A percentile compares a stretch with the other conserved stretches of the same genome.
phyloP scores from a whole-genome alignment of 495 filamentous ascomycete species.

The Aspergillus baeticus region DNA sequence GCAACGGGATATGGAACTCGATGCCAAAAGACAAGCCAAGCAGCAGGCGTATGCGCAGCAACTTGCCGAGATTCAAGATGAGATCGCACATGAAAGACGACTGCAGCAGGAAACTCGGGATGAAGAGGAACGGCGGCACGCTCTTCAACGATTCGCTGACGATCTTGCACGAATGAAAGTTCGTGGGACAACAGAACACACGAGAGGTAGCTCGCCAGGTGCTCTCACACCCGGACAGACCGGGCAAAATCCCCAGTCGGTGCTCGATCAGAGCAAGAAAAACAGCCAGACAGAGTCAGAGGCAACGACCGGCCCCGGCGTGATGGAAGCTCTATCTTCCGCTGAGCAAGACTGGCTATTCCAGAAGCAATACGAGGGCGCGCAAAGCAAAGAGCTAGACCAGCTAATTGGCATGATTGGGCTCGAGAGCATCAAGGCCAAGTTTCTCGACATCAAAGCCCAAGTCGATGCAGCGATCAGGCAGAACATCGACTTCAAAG shows the following conservation, averaged over 20 bases:
- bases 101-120: conserved; percentile 44
- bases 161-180: conserved; percentile 33
- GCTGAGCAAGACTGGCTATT: conserved; percentile 57
- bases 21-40: conserved; percentile 49
- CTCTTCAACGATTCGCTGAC: conserved; percentile 42
- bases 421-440: conserved; percentile 65
- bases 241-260: not conserved
- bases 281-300: not conserved
- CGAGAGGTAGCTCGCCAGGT: not conserved
- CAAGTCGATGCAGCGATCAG: conserved; percentile 61
- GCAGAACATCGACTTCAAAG: conserved; percentile 54
- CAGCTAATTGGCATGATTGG: conserved; percentile 70
- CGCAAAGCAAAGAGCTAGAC: conserved; percentile 59
- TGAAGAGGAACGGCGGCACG: conserved; percentile 40
- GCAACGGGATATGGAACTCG: conserved; percentile 53
- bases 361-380: conserved; percentile 52
- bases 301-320: not conserved
- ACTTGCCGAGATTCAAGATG: conserved; percentile 56
- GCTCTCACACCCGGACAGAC: not conserved
- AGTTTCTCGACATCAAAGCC: conserved; percentile 62
- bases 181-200: not conserved
- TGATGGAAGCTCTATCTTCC: conserved; percentile 13
- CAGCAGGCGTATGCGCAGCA: conserved; percentile 48
- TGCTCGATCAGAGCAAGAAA: not conserved
- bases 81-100: conserved; percentile 53